Conservation (phyloP, 2,329 filamentous ascomycete genomes). For the Coniochaeta prunicola region DNA sequence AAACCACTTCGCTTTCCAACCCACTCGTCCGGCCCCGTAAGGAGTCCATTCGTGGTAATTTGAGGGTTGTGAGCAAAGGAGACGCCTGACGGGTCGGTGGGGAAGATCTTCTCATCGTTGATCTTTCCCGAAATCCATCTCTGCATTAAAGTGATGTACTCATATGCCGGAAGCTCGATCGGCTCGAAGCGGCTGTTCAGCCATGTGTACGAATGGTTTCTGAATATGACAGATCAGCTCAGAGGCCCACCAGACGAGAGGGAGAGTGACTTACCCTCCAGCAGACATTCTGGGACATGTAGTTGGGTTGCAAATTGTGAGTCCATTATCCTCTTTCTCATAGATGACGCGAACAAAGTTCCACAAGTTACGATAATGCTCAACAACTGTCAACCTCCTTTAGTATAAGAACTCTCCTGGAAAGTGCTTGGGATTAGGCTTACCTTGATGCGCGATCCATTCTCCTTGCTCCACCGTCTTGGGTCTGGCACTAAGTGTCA, state of each 20-base stretch:
- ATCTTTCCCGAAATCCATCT: constrained; percentile 83
- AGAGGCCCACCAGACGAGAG: background rate
- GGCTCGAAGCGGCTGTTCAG: constrained; percentile 69
- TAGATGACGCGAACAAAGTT: constrained; percentile 75
- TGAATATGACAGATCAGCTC: constrained; percentile 13
- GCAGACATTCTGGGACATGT: constrained; percentile 82
- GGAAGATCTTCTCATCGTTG: constrained; percentile 70
- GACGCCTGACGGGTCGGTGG: constrained; percentile 59
- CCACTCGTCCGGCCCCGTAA: constrained; percentile 51
- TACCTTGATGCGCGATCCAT: constrained; percentile 84
- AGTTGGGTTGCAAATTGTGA: constrained; percentile 67
- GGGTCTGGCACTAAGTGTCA: constrained; percentile 77
- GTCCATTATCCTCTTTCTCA: constrained; percentile 63
- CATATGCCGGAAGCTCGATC: constrained; percentile 71
- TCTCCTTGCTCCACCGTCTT: constrained; percentile 79
- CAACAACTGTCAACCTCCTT: constrained; percentile 52
- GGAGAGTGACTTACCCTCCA: constrained; percentile 55
- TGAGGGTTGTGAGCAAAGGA: constrained; percentile 47
- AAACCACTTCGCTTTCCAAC: constrained; percentile 77
- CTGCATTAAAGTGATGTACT: constrained; percentile 79
- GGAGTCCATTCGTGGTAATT: constrained; percentile 39
- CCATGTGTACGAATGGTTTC: constrained; percentile 78
- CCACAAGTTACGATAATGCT: constrained; percentile 75
- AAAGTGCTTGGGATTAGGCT: background rate
- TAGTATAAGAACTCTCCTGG: constrained; percentile 8